Percentiles rank a stretch among this genome's conserved stretches.
Conservation (phyloP, 1,284 basidiomycete species). For the Phlebopus sp. region DNA sequence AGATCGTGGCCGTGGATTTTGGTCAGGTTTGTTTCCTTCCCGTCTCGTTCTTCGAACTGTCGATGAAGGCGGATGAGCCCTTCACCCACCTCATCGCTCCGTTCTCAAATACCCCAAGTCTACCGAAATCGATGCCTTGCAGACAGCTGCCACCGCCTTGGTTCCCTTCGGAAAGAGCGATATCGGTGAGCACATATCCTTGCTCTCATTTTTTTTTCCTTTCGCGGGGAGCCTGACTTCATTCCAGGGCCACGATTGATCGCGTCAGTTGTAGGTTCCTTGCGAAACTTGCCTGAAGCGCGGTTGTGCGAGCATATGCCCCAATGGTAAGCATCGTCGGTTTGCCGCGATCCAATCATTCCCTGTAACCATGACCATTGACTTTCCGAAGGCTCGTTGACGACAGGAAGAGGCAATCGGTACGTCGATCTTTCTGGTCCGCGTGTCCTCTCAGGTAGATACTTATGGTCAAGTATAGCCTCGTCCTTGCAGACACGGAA, state of each 20-base stretch:
- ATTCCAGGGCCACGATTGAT: neutral
- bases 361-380: conserved; percentile 6
- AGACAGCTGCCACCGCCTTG: too few relatives aligned
- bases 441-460: neutral
- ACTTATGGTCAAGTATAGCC: conserved; percentile 31
- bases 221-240: too few relatives aligned
- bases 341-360: neutral
- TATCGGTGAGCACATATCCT: too few relatives aligned
- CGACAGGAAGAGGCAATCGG: conserved; percentile 56
- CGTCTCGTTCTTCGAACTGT: too few relatives aligned
- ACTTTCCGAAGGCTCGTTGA: conserved; percentile 43
- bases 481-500: conserved; percentile 61
- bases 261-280: conserved; percentile 45
- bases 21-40: too few relatives aligned
- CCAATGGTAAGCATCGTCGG: conserved; percentile 47
- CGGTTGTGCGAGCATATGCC: conserved; percentile 69
- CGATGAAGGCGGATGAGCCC: too few relatives aligned
- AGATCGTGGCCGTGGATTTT: too few relatives aligned
- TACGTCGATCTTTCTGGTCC: conserved; percentile 10
- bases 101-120: too few relatives aligned
- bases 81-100: too few relatives aligned
- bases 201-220: too few relatives aligned
- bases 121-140: too few relatives aligned
- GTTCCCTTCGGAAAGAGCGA: too few relatives aligned
- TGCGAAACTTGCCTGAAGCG: conserved; percentile 70